Evolutionary conservation across 192 early-diverging fungal species (phyloP).

Genomic region (Pilaira anomala): DNA sequence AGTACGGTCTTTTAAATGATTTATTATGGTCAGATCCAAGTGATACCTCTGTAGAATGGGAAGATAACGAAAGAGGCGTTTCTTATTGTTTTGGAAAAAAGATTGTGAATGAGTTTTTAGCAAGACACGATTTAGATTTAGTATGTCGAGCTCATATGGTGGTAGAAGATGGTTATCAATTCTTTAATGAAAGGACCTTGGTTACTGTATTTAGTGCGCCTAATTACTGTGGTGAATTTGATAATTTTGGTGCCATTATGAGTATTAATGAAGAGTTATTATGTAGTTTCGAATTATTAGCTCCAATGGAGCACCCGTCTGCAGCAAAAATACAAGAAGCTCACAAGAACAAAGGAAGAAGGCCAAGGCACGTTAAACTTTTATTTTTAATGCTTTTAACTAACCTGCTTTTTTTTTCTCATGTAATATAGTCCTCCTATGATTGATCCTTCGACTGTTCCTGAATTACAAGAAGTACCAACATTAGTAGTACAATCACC

Average conservation of each 20-base stretch:
- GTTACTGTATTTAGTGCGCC: conserved; percentile 93
- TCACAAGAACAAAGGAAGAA: conserved; percentile 14
- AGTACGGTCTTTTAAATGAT: conserved; percentile 89
- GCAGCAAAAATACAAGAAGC: conserved; percentile 5
- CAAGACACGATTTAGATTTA: conserved; percentile 85
- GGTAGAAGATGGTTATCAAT: conserved; percentile 96
- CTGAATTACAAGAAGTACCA: not conserved
- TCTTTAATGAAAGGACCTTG: conserved; percentile 92
- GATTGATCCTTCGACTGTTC: conserved; percentile 5
- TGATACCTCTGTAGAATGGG: conserved; percentile 74
- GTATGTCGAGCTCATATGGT: conserved; percentile 97
- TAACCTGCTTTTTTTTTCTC: too few relatives aligned
- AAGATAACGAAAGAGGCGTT: conserved; percentile 93
- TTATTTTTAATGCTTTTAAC: too few relatives aligned
- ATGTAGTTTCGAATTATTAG: conserved; percentile 70
- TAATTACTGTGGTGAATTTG: conserved; percentile 73
- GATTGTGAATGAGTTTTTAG: conserved; percentile 80
- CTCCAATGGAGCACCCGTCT: conserved; percentile 29
- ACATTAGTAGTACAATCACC: not conserved
- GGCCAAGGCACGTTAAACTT: conserved; percentile 20
- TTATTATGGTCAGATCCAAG: conserved; percentile 93
- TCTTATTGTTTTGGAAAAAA: conserved; percentile 91
- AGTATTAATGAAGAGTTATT: conserved; percentile 79
- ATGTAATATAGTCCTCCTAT: not conserved
- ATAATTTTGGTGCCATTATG: conserved; percentile 40